Base-by-base conservation (phyloP, 164 flowering plant species). In the Nymphaea thermarum region DNA sequence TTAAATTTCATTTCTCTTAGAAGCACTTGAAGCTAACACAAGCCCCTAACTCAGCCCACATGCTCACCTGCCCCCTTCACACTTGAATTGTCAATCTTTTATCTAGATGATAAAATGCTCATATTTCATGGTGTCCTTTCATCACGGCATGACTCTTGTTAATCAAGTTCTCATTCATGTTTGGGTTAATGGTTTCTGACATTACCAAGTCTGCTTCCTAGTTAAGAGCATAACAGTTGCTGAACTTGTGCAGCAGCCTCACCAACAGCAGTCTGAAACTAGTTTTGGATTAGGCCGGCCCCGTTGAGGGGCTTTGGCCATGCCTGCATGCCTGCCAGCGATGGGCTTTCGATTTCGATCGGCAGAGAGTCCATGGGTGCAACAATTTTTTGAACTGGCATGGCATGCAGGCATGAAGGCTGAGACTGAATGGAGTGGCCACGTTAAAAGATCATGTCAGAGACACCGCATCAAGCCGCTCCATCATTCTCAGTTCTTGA, bases 231-330 rank as follows among this genome's bases (percentile, higher is more conserved):
- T 25, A 25, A 25, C 36, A 25, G 36, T 25, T 25, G 36, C 36
- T 25, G 36, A 25, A 25, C 14, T 51, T 51, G 57, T 71, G 67
- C 2, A 85, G 79, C 93, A 93, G 96, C 79, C 87, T 78, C 95
- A 81, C 70, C 96, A 87, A 76, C 97, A 85, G 78, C 94, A 86
- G 80, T 85, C 84, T 76, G 91, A 91, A 83, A 83, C 90, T 43
- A 85, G 85, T 85, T 86, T 79, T 84, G 98, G 97, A 76, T 79
- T 89, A 79, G 97, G 97, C 86, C 97, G 98, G 95, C 98, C 98
- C 96, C 94, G 90, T 2, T 91, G 76, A 91, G 96, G 97, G 98
- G 94, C 86, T 59, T 80, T 95, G 96, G 96, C 96, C 75, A 80
- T 84, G 98, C 98, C 98, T 93, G 97, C 94, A 86, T 79, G 83